Evolutionary conservation across 176 grass and related monocot genomes (phyloP).

Genomic region (Bonia amplexicaulis): DNA sequence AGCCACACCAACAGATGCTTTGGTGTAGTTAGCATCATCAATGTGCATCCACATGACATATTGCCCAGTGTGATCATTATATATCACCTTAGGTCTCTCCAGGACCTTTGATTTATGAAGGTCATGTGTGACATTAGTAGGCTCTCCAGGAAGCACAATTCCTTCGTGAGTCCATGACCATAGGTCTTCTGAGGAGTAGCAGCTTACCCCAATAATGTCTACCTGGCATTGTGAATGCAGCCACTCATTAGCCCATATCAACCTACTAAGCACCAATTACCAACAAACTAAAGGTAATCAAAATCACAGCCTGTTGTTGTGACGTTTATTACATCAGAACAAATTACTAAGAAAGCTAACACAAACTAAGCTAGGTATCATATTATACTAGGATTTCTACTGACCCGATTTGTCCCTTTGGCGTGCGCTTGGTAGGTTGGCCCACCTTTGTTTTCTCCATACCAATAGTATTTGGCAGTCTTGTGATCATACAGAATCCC

Average conservation of each 20-base stretch:
- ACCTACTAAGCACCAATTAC: neutral
- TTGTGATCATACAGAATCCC: constrained; percentile 70
- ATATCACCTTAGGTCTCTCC: constrained; percentile 93
- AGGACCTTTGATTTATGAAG: constrained; percentile 81
- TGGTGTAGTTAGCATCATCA: constrained; percentile 80
- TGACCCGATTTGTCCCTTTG: constrained; percentile 54
- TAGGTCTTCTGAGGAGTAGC: constrained; percentile 76
- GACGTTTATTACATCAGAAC: neutral
- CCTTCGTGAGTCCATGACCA: constrained; percentile 91
- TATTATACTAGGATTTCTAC: constrained; percentile 24
- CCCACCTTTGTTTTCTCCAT: constrained; percentile 91
- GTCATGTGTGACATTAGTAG: constrained; percentile 58
- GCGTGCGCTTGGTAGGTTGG: constrained; percentile 56
- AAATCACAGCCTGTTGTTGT: neutral
- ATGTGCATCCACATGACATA: constrained; percentile 99
- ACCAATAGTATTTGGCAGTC: constrained; percentile 75
- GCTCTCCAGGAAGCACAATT: constrained; percentile 63
- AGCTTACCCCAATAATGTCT: constrained; percentile 89
- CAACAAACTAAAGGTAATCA: neutral
- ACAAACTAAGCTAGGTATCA: neutral
- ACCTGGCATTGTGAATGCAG: constrained; percentile 44
- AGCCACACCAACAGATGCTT: constrained; percentile 75
- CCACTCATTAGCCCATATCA: neutral
- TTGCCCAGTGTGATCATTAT: constrained; percentile 53
- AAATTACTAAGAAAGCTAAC: neutral